phyloP scores from a whole-genome alignment of 2,329 filamentous ascomycete genomes.

The Paecilomyces formosus region DNA sequence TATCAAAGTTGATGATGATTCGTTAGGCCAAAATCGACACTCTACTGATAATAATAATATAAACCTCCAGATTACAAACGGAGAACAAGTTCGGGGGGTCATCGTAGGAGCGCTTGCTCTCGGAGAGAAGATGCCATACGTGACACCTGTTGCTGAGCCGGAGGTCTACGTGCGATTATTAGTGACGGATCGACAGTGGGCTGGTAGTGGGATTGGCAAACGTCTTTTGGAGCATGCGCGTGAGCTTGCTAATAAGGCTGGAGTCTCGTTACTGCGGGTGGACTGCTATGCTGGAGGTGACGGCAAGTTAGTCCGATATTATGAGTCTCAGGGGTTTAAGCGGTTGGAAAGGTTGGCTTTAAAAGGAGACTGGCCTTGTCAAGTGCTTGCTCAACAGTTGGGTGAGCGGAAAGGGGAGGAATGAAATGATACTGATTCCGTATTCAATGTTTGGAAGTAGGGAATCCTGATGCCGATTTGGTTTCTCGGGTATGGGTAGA shows the following conservation, averaged over 20 bases:
- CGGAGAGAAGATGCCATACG: conserved; percentile 9
- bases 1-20: conserved; percentile 3
- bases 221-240: conserved; percentile 10
- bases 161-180: conserved; percentile 10
- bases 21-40: neutral
- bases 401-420: neutral
- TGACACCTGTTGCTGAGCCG: conserved; percentile 7
- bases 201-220: conserved; percentile 5
- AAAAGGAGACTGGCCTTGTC: conserved; percentile 1
- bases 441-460: too few species aligned
- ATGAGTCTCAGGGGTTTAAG: conserved; percentile 11
- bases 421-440: neutral
- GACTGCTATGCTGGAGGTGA: conserved; percentile 11
- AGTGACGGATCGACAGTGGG: conserved; percentile 7
- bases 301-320: conserved; percentile 8
- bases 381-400: conserved; percentile 4
- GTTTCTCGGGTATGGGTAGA: too few species aligned
- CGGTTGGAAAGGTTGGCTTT: neutral
- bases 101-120: conserved; percentile 9
- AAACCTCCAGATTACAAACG: neutral
- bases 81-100: neutral
- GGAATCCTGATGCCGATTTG: too few species aligned
- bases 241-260: conserved; percentile 4
- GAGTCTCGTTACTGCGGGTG: conserved; percentile 8
- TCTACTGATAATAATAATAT: neutral